phyloP scores from a whole-genome alignment of 2,329 filamentous ascomycete species.

The Tolypocladium paradoxum region DNA sequence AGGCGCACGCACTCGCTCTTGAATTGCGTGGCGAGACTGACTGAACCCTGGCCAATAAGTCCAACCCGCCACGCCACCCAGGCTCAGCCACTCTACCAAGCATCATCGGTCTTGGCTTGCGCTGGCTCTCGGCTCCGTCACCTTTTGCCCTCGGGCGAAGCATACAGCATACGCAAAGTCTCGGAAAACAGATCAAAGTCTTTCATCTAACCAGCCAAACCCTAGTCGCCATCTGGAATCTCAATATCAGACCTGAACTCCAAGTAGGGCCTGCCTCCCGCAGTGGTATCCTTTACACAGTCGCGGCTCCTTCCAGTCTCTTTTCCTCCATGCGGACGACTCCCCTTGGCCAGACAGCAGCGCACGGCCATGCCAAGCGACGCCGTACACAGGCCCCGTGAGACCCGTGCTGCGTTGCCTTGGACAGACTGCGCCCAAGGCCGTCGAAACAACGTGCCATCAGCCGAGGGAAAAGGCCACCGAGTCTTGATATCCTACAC shows the following conservation, averaged over 20 bases:
- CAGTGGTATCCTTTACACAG: conserved; percentile 1
- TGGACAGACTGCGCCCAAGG: neutral
- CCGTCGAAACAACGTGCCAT: neutral
- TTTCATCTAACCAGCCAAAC: neutral
- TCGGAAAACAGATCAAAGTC: neutral
- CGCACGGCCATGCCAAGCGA: neutral
- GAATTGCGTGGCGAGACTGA: neutral
- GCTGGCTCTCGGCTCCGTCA: neutral
- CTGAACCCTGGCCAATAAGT: neutral
- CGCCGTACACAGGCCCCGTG: neutral
- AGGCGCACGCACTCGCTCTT: no score
- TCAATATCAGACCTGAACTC: conserved; percentile 4
- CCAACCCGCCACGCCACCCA: neutral
- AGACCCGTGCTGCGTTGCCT: neutral
- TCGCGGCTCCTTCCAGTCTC: neutral
- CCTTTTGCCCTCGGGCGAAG: neutral
- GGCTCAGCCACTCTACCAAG: neutral
- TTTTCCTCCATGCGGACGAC: neutral
- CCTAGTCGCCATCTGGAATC: neutral
- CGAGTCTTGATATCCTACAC: neutral
- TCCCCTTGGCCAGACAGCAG: neutral
- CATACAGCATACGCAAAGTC: neutral
- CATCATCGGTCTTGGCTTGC: neutral
- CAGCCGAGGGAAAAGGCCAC: neutral
- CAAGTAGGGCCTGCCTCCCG: neutral